Evolutionary conservation across 345 rosid genomes (phyloP).

Genomic region (Iberis pinnata): DNA sequence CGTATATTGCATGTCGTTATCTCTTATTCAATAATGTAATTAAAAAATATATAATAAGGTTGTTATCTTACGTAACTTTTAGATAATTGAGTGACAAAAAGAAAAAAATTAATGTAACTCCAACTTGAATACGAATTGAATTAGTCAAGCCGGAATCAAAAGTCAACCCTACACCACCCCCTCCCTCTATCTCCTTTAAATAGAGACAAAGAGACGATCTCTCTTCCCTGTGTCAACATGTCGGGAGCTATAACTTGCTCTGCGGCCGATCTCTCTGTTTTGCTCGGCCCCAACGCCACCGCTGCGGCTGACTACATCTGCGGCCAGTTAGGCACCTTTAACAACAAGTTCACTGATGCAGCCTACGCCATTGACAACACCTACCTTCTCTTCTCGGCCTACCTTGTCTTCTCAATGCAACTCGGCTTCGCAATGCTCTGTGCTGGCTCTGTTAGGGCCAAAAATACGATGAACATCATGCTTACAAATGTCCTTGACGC

Average conservation of each 20-base stretch:
- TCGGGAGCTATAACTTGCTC: constrained; percentile 24
- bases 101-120: not conserved
- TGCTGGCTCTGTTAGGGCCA: too few species aligned
- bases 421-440: too few species aligned
- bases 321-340: too few species aligned
- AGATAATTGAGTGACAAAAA: too few species aligned
- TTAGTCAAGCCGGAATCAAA: constrained; percentile 16
- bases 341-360: too few species aligned
- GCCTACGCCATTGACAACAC: too few species aligned
- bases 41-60: too few species aligned
- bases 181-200: constrained; percentile 6
- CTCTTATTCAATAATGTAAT: constrained; percentile 2
- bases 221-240: constrained; percentile 19
- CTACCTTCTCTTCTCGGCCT: too few species aligned
- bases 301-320: too few species aligned
- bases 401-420: too few species aligned
- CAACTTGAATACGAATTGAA: not conserved
- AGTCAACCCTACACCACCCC: constrained; percentile 21
- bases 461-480: constrained; percentile 36
- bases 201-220: not conserved
- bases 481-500: too few species aligned
- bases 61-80: not conserved
- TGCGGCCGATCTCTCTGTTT: constrained; percentile 21
- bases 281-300: too few species aligned
- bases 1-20: not conserved